Evolutionary conservation across 2,329 filamentous ascomycete species (phyloP), one percentile per base, ranked within the genome.

Genomic region (Claviceps sp.): DNA sequence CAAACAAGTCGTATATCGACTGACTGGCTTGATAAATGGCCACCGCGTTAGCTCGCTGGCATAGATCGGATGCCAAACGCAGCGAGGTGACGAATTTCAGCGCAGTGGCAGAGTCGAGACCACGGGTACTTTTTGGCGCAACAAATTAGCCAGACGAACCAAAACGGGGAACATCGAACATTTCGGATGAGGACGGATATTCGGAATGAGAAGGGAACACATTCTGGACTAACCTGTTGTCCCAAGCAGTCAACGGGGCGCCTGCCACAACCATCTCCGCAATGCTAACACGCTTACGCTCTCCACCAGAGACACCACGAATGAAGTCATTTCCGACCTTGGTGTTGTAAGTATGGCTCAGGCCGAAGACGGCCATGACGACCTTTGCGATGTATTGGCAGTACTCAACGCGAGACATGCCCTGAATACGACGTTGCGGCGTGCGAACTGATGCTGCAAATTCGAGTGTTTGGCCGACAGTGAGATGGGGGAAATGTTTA

Each of bases 211-310:
- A 11, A 42, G 7, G 8, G 1, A 41, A 43, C 16, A 9, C 22
- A 34, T 14, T 18, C 0, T 47, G 40, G 14, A 53, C 56, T 40
- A 48, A 66, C 62, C 76, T 82, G 57, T 88, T 88, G 55, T 85
- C 88, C 86, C 87, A 93, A 0, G 67, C 69, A 5, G 60, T 63
- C 42, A 81, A 65, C 0, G 76, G 76, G 0, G 79, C 77, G 37
- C 74, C 71, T 16, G 82, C 82, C 11, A 89, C 71, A 54, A 84
- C 76, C 57, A 86, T 87, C 66, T 93, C 87, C 1, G 85, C 86
- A 55, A 93, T 88, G 45, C 82, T 86, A 5, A 94, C 87, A 63
- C 88, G 81, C 70, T 93, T 90, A 52, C 82, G 73, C 63, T 87
- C 84, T 40, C 84, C 84, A 26, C 84, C 84, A 7, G 77, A 82